Conservation (phyloP, 1,284 basidiomycete species). For the Leccinum angustisporum region DNA sequence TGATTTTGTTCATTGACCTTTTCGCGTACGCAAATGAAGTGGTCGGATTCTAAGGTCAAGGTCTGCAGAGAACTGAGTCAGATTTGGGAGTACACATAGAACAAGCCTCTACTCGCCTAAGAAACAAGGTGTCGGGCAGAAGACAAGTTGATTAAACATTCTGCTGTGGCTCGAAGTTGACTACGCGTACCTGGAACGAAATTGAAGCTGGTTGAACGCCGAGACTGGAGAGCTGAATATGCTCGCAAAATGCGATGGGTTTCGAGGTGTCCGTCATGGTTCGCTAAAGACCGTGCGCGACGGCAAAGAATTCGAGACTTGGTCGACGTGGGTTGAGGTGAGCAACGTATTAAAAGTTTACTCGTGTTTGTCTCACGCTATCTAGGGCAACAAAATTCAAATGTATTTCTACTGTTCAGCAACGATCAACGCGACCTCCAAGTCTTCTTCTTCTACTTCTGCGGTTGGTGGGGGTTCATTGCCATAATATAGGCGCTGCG, state of each 20-base stretch:
- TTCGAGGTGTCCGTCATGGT: slow-evolving; percentile 53
- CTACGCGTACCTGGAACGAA: slow-evolving; percentile 82
- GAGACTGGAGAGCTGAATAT: slow-evolving; percentile 91
- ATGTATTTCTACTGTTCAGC: slow-evolving; percentile 47
- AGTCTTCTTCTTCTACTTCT: slow-evolving; percentile 59
- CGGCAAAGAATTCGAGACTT: slow-evolving; percentile 15
- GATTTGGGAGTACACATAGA: slow-evolving; percentile 2
- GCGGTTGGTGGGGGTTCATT: slow-evolving; percentile 54
- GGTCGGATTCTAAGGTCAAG: slow-evolving; percentile 94
- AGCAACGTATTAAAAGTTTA: slow-evolving; percentile 27
- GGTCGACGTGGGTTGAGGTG: slow-evolving; percentile 25
- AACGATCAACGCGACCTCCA: slow-evolving; percentile 69
- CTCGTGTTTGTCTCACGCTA: slow-evolving; percentile 31
- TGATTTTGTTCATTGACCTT: slow-evolving; percentile 90
- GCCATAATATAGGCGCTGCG: slow-evolving; percentile 72
- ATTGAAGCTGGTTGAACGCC: slow-evolving; percentile 97
- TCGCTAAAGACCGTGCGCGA: slow-evolving; percentile 21
- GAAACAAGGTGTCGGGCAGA: slow-evolving; percentile 3
- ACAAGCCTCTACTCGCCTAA: slow-evolving; percentile 19
- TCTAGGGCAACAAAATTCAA: background rate
- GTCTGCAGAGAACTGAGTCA: slow-evolving; percentile 47
- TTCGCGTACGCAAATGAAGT: slow-evolving; percentile 93
- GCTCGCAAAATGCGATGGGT: slow-evolving; percentile 83
- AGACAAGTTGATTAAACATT: slow-evolving; percentile 28
- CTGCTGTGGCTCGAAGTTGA: slow-evolving; percentile 33